Evolutionary conservation across 106 monocot species (phyloP).

Genomic region (Cymbidium sinense): DNA sequence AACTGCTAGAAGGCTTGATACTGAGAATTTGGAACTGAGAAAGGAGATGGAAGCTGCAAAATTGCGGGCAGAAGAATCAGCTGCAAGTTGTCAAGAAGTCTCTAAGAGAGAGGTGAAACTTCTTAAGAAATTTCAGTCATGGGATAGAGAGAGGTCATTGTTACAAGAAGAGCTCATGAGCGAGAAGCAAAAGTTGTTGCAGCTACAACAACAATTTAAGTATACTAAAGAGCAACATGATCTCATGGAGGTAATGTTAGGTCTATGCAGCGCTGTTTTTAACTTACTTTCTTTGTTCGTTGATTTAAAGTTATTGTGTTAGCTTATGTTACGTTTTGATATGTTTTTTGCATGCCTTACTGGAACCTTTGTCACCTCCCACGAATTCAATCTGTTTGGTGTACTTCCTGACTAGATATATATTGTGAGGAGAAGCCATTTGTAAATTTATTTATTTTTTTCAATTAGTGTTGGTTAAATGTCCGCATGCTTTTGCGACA

Average conservation of each 20-base stretch:
- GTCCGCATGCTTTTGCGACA: neutral
- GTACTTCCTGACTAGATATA: neutral
- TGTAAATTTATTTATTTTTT: neutral
- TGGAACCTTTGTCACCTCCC: neutral
- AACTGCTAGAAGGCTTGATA: constrained; percentile 38
- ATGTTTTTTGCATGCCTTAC: neutral
- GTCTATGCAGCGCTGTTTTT: neutral
- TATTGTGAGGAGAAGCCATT: neutral
- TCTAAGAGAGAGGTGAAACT: constrained; percentile 50
- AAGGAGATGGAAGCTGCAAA: constrained; percentile 78
- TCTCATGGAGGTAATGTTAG: constrained; percentile 63
- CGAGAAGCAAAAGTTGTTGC: constrained; percentile 37
- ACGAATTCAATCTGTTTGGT: neutral
- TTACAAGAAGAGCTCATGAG: constrained; percentile 61
- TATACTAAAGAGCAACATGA: constrained; percentile 42
- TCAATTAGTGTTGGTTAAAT: neutral
- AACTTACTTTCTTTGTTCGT: neutral
- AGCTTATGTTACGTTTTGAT: neutral
- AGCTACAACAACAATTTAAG: constrained; percentile 48
- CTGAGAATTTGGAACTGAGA: constrained; percentile 61
- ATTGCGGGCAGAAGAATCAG: constrained; percentile 54
- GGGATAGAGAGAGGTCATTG: constrained; percentile 47
- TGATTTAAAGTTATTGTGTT: neutral
- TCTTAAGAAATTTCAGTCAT: constrained; percentile 51
- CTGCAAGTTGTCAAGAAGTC: constrained; percentile 52